A percentile compares a stretch with the other conserved stretches of the same genome.
phyloP scores from a whole-genome alignment of 768 basidiomycete genomes.

The Calvatia gigantea region DNA sequence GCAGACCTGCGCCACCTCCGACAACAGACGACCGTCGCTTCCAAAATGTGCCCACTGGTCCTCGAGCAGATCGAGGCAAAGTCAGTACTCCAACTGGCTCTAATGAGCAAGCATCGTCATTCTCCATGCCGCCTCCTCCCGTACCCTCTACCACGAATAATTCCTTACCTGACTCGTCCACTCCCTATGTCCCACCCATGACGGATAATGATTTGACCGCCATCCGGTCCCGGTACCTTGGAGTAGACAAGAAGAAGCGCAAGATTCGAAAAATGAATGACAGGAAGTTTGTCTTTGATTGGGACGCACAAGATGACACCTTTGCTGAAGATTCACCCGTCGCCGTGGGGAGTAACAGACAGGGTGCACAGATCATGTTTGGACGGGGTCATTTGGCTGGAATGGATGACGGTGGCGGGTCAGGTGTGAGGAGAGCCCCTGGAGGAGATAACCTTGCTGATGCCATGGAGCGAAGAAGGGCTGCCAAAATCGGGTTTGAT shows the following conservation, averaged over 20 bases:
- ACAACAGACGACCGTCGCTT: slow-evolving; percentile 38
- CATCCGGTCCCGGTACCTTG: slow-evolving; percentile 91
- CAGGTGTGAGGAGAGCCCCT: slow-evolving; percentile 33
- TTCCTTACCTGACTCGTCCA: slow-evolving; percentile 30
- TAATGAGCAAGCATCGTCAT: slow-evolving; percentile 21
- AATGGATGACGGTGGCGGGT: slow-evolving; percentile 75
- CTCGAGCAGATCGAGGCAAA: slow-evolving; percentile 71
- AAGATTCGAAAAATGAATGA: slow-evolving; percentile 94
- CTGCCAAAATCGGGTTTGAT: slow-evolving; percentile 78
- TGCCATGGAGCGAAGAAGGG: slow-evolving; percentile 76
- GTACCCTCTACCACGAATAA: slow-evolving; percentile 26
- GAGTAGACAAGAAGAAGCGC: slow-evolving; percentile 90
- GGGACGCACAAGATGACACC: slow-evolving; percentile 97
- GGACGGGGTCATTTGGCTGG: slow-evolving; percentile 81
- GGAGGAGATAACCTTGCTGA: slow-evolving; percentile 63
- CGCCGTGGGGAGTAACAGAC: slow-evolving; percentile 65
- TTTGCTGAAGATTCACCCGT: slow-evolving; percentile 74
- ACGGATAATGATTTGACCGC: slow-evolving; percentile 76
- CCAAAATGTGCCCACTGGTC: slow-evolving; percentile 79
- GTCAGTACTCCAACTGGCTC: slow-evolving; percentile 22
- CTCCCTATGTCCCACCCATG: slow-evolving; percentile 59
- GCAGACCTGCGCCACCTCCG: slow-evolving; percentile 33
- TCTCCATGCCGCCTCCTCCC: slow-evolving; percentile 49
- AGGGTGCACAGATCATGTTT: slow-evolving; percentile 87
- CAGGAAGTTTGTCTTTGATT: slow-evolving; percentile 98